Evolutionary conservation across 257 asterid genomes (phyloP).

Genomic region (Solanum clarkiae): DNA sequence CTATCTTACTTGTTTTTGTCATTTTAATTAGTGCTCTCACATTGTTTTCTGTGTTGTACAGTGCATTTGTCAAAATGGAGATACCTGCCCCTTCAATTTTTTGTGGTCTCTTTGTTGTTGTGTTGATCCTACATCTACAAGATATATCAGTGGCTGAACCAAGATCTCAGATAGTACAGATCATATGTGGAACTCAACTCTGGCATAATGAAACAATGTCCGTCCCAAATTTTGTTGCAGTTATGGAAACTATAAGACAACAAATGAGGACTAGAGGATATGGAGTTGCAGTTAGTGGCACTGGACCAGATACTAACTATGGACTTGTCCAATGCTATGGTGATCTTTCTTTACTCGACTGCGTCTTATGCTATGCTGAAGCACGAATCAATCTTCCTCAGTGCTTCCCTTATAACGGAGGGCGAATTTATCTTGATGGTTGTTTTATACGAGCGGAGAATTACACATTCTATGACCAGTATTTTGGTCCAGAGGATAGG

Average conservation of each 20-base stretch:
- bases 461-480: no score
- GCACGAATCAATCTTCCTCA: neutral
- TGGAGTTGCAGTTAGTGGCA: neutral
- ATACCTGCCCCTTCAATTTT: neutral
- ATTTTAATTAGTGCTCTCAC: neutral
- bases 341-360: constrained; percentile 10
- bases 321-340: constrained; percentile 17
- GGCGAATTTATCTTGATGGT: constrained; percentile 9
- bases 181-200: neutral
- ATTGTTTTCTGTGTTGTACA: no score
- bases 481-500: no score
- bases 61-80: neutral
- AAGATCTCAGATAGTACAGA: neutral
- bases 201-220: neutral
- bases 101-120: neutral
- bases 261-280: neutral
- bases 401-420: constrained; percentile 1
- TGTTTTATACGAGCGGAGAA: constrained; percentile 8
- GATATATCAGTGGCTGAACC: constrained; percentile 1
- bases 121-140: neutral
- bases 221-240: neutral
- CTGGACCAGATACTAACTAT: neutral
- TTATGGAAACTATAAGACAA: neutral
- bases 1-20: no score
- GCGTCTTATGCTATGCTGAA: constrained; percentile 8